phyloP scores from a whole-genome alignment of 768 basidiomycete species.

The Flagelloscypha sp. region DNA sequence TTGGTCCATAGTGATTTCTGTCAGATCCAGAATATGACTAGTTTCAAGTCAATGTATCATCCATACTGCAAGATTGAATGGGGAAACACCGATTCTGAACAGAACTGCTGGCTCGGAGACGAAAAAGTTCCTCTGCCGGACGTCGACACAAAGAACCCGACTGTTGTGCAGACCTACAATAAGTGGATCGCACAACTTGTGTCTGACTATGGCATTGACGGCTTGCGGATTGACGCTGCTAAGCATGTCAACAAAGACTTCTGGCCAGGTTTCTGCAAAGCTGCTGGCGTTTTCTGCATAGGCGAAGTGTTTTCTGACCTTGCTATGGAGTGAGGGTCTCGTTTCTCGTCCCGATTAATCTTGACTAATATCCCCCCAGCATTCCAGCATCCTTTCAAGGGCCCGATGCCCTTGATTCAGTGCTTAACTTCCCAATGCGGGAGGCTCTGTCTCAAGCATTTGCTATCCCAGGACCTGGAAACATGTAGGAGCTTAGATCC shows the following conservation, averaged over 20 bases:
- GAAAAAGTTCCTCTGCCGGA: conserved; percentile 66
- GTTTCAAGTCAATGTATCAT: conserved; percentile 56
- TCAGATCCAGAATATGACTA: too few relatives aligned
- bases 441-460: conserved; percentile 56
- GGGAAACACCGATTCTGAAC: conserved; percentile 59
- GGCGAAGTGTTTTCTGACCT: conserved; percentile 67
- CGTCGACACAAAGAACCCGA: conserved; percentile 63
- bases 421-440: conserved; percentile 69
- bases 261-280: conserved; percentile 66
- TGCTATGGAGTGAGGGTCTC: conserved; percentile 35
- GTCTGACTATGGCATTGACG: conserved; percentile 66
- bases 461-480: conserved; percentile 57
- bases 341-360: conserved; percentile 10
- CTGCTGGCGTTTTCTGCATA: conserved; percentile 80
- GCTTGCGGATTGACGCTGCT: conserved; percentile 76
- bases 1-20: background rate
- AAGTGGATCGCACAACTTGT: conserved; percentile 66
- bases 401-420: conserved; percentile 51
- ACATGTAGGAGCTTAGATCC: too few relatives aligned
- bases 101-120: conserved; percentile 83
- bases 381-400: conserved; percentile 55
- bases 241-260: conserved; percentile 67
- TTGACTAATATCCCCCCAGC: conserved; percentile 26
- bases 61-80: conserved; percentile 71
- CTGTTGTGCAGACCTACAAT: conserved; percentile 54